phyloP scores from a whole-genome alignment of 257 asterid species.

The Fraxinus cuspidata region DNA sequence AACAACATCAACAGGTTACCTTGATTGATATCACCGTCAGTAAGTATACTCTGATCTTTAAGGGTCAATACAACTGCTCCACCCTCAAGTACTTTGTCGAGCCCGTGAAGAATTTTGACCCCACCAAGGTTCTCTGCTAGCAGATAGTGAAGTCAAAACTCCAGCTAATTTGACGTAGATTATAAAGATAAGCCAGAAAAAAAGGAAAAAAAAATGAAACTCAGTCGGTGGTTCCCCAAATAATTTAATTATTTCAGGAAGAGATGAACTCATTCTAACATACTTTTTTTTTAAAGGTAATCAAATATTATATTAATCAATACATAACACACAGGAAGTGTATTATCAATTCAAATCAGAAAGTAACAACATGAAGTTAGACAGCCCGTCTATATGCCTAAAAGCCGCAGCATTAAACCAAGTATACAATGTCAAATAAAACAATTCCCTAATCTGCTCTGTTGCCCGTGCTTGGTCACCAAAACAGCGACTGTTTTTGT shows the following conservation, averaged over 20 bases:
- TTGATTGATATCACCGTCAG: slow-evolving; percentile 77
- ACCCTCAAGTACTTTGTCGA: slow-evolving; percentile 91
- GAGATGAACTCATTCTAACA: not conserved
- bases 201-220: not conserved
- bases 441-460: too few relatives aligned
- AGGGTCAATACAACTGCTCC: slow-evolving; percentile 93
- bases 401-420: too few relatives aligned
- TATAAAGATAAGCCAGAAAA: slow-evolving; percentile 2
- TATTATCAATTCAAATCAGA: too few relatives aligned
- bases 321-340: too few relatives aligned
- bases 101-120: slow-evolving; percentile 85
- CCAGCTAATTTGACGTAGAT: slow-evolving; percentile 19
- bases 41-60: slow-evolving; percentile 92
- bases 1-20: slow-evolving; percentile 44
- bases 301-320: too few relatives aligned
- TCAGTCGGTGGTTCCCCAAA: slow-evolving; percentile 8
- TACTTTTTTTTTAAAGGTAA: too few relatives aligned
- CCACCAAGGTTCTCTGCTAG: slow-evolving; percentile 69
- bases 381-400: too few relatives aligned
- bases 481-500: too few relatives aligned
- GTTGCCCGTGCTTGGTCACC: too few relatives aligned
- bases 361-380: too few relatives aligned
- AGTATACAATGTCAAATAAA: too few relatives aligned
- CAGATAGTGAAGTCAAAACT: slow-evolving; percentile 24
- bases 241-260: slow-evolving; percentile 15